These are phyloP conservation scores for Colletotrichum trifolii DNA, from an alignment of 2,329 filamentous ascomycete species.

Conservation along the genomic window DNA sequence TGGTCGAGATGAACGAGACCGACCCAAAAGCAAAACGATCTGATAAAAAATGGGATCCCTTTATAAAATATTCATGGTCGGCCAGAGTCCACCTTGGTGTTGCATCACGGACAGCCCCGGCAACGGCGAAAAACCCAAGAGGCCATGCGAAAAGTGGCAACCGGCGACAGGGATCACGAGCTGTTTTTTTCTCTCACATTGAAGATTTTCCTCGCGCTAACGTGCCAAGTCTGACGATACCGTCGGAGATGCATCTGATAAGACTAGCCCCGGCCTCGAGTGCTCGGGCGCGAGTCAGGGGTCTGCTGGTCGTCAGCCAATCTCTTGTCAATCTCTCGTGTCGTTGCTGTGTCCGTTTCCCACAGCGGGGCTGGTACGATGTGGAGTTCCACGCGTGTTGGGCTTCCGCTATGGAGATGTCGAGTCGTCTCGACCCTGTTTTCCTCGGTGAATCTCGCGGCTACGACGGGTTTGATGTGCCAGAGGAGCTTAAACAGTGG, in stretches of 20 bases:
- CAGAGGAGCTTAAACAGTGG: conserved; percentile 3
- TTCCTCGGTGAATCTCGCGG: conserved; percentile 11
- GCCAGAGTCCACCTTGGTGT: too few species aligned
- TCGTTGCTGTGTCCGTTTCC: background rate
- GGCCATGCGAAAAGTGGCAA: conserved; percentile 1
- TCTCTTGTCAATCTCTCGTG: conserved; percentile 6
- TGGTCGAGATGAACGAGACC: too few species aligned
- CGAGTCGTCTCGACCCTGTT: background rate
- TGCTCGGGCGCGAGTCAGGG: conserved; percentile 24
- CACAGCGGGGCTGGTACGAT: conserved; percentile 27
- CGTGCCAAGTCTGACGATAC: conserved; percentile 22
- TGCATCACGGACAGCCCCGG: too few species aligned
- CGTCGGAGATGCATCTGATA: conserved; percentile 33
- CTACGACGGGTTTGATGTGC: conserved; percentile 2
- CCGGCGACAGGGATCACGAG: conserved; percentile 6
- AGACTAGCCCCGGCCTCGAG: conserved; percentile 21
- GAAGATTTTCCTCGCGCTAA: conserved; percentile 18
- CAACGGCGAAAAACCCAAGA: background rate
- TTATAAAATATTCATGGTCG: too few species aligned
- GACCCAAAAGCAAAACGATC: too few species aligned
- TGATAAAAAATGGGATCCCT: too few species aligned
- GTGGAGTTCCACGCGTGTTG: conserved; percentile 23
- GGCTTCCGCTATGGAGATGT: background rate
- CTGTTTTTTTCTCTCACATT: conserved; percentile 6
- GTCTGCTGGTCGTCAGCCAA: conserved; percentile 8